phyloP scores from a whole-genome alignment of 768 basidiomycete genomes.

The Suillus alpinus region DNA sequence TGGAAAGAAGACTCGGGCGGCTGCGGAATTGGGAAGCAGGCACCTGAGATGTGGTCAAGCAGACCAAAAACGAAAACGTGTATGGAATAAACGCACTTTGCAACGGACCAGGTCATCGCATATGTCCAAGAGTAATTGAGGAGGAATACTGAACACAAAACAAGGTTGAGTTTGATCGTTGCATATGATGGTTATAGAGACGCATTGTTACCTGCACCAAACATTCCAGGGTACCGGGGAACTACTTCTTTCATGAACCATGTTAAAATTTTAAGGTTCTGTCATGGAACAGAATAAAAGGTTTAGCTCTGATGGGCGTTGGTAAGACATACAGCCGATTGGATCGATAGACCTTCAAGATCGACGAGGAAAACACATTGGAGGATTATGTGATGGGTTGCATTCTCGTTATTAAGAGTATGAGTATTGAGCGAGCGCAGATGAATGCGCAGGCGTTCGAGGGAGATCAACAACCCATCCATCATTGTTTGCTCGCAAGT shows the following conservation, averaged over 20 bases:
- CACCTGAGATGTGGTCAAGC: conserved; percentile 40
- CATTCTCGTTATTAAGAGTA: conserved; percentile 20
- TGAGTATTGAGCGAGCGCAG: conserved; percentile 49
- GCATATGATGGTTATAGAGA: neutral
- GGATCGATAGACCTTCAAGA: conserved; percentile 52
- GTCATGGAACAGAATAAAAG: conserved; percentile 7
- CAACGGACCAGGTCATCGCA: conserved; percentile 61
- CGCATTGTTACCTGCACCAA: conserved; percentile 56
- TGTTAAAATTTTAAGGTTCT: conserved; percentile 61
- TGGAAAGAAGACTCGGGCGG: conserved; percentile 67
- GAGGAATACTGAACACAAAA: conserved; percentile 51
- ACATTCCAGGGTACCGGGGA: conserved; percentile 73
- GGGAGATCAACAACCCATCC: conserved; percentile 42
- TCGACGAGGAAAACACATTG: conserved; percentile 73
- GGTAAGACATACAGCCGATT: conserved; percentile 48
- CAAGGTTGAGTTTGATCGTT: conserved; percentile 4
- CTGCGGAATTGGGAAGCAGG: conserved; percentile 55
- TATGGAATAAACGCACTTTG: conserved; percentile 46
- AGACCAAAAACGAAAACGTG: neutral
- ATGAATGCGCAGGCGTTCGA: conserved; percentile 59
- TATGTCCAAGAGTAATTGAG: conserved; percentile 76
- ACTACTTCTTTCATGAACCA: conserved; percentile 67
- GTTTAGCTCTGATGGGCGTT: conserved; percentile 3
- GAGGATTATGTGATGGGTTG: conserved; percentile 40
- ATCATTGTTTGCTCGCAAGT: conserved; percentile 38